Evolutionary conservation across 164 flowering plant genomes (phyloP).

Genomic region (Dillenia suffruticosa): DNA sequence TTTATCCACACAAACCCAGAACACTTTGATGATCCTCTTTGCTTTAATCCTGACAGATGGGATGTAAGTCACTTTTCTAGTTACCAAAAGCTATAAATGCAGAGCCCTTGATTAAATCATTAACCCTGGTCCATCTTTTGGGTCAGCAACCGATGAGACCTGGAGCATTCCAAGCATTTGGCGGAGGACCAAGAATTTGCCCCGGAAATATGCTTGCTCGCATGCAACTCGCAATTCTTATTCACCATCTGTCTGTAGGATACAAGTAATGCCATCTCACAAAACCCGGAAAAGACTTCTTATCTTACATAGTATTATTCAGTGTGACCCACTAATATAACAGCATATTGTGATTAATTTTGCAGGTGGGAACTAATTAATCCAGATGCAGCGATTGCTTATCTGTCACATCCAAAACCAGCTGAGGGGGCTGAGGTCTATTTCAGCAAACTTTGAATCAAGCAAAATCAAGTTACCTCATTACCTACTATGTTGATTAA

Average conservation of each 20-base stretch:
- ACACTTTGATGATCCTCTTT: slow-evolving; percentile 44
- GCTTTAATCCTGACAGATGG: slow-evolving; percentile 63
- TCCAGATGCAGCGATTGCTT: slow-evolving; percentile 25
- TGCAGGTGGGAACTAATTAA: slow-evolving; percentile 38
- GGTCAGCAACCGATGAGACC: slow-evolving; percentile 33
- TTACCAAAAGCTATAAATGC: no score
- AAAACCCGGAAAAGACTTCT: no score
- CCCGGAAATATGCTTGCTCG: slow-evolving; percentile 53
- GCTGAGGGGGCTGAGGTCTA: slow-evolving; percentile 33
- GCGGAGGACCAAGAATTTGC: slow-evolving; percentile 45
- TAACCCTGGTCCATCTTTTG: not conserved
- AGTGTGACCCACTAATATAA: no score
- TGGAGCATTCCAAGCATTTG: slow-evolving; percentile 42
- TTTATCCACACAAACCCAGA: slow-evolving; percentile 46
- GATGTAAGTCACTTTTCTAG: slow-evolving; percentile 26
- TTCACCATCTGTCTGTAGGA: slow-evolving; percentile 44
- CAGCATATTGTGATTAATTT: no score
- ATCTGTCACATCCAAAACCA: slow-evolving; percentile 34
- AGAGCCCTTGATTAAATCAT: no score
- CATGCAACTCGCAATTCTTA: slow-evolving; percentile 34
- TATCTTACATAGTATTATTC: no score
- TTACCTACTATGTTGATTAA: no score
- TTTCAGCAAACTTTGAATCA: slow-evolving; percentile 17
- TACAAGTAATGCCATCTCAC: slow-evolving; percentile 33
- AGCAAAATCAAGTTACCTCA: no score